Evolutionary conservation across 75 land plant species (phyloP).

Genomic region (Pinus albicaulis): DNA sequence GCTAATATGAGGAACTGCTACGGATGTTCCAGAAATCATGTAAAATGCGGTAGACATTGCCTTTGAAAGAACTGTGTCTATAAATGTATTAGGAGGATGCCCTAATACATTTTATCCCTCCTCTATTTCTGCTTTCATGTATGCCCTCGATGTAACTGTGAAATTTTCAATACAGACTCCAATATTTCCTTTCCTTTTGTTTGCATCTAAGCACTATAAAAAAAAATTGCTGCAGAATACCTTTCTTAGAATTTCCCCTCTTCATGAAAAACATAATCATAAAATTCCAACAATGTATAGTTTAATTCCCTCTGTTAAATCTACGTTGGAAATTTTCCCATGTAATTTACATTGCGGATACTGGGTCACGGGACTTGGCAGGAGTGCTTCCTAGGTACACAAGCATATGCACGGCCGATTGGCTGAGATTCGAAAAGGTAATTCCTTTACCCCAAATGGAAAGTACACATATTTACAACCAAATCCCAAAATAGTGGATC

Average conservation of each 20-base stretch:
- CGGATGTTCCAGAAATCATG: constrained; percentile 73
- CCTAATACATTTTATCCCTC: too few species aligned
- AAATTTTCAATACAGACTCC: constrained; percentile 42
- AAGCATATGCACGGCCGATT: constrained; percentile 31
- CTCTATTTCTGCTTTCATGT: constrained; percentile 23
- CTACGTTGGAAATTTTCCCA: too few species aligned
- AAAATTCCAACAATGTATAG: too few species aligned
- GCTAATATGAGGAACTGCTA: constrained; percentile 74
- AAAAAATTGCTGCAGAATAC: constrained; percentile 36
- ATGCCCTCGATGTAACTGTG: neutral
- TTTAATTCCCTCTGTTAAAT: too few species aligned
- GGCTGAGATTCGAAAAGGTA: constrained; percentile 28
- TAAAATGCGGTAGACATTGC: constrained; percentile 30
- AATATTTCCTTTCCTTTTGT: constrained; percentile 53
- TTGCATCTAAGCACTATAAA: constrained; percentile 27
- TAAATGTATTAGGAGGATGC: constrained; percentile 9
- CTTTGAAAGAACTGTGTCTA: constrained; percentile 1
- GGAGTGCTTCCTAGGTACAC: constrained; percentile 21
- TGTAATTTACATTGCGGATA: too few species aligned
- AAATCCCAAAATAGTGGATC: too few species aligned
- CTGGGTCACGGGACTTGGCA: too few species aligned
- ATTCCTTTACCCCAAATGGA: constrained; percentile 5
- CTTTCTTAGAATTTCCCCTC: neutral
- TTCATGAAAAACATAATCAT: too few species aligned
- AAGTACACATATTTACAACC: too few species aligned